phyloP scores from a whole-genome alignment of 805 yeast genomes.

The Ogataea methylovora region DNA sequence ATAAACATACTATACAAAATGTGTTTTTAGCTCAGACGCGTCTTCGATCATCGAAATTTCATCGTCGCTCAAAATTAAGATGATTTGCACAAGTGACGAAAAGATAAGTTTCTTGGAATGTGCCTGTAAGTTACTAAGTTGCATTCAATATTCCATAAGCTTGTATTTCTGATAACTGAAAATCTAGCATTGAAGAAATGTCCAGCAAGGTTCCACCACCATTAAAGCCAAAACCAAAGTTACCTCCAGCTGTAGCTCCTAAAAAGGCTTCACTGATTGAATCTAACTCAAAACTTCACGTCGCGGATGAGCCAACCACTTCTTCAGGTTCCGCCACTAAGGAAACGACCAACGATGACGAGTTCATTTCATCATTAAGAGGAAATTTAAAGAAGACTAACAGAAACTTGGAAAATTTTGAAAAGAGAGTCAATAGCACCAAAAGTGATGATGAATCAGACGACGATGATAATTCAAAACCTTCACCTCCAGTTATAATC shows the following conservation, averaged over 20 bases:
- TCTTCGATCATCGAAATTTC: too few relatives aligned
- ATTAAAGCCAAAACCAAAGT: constrained; percentile 25
- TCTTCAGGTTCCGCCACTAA: constrained; percentile 3
- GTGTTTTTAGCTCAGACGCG: too few relatives aligned
- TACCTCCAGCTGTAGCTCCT: constrained; percentile 17
- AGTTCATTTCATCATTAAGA: constrained; percentile 8
- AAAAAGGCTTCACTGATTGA: constrained; percentile 17
- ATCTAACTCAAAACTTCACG: too few relatives aligned
- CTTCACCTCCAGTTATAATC: too few relatives aligned
- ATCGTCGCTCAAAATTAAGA: too few relatives aligned
- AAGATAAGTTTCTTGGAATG: too few relatives aligned
- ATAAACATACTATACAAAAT: too few relatives aligned
- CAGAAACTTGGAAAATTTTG: constrained; percentile 4
- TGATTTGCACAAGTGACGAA: too few relatives aligned
- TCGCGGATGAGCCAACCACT: neutral
- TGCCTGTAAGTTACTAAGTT: too few relatives aligned
- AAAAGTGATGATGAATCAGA: neutral
- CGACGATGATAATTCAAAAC: neutral
- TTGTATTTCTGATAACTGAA: too few relatives aligned
- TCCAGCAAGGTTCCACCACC: constrained; percentile 22
- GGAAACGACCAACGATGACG: too few relatives aligned
- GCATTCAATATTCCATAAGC: too few relatives aligned
- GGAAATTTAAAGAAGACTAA: constrained; percentile 10
- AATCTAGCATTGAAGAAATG: constrained; percentile 4
- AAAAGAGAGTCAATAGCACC: neutral